These are phyloP conservation scores for Ceratocystis smalleyi DNA, from an alignment of 2,329 filamentous ascomycete genomes.

Conservation along the genomic window DNA sequence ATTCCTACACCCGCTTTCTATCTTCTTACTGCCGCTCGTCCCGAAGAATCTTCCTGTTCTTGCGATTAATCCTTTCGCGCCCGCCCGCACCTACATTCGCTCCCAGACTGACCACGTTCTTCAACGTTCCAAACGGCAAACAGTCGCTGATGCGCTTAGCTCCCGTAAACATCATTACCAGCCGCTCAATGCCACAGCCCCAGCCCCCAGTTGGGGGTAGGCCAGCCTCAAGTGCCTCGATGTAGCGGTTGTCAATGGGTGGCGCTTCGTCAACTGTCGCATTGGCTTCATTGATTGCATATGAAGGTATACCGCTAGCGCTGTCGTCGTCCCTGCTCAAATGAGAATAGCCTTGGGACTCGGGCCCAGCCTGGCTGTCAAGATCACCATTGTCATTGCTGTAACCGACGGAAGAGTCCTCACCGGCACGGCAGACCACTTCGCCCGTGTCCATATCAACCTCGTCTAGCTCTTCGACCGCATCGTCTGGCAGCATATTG, in stretches of 20 bases:
- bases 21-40: not conserved
- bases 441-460: slow-evolving; percentile 27
- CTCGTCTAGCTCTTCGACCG: slow-evolving; percentile 16
- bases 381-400: not conserved
- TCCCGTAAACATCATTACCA: slow-evolving; percentile 82
- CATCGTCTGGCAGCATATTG: slow-evolving; percentile 19
- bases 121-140: slow-evolving; percentile 72
- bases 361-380: not conserved
- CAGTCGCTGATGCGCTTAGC: slow-evolving; percentile 69
- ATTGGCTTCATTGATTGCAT: not conserved
- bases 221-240: slow-evolving; percentile 72
- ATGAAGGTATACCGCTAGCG: not conserved
- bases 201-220: slow-evolving; percentile 93
- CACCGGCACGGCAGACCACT: slow-evolving; percentile 11
- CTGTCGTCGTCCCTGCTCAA: not conserved
- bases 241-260: slow-evolving; percentile 61
- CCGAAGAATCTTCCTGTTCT: slow-evolving; percentile 7
- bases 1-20: not conserved
- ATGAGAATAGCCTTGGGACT: not conserved
- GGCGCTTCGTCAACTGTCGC: slow-evolving; percentile 25
- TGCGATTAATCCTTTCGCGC: slow-evolving; percentile 14
- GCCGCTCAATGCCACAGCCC: slow-evolving; percentile 82
- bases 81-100: slow-evolving; percentile 17
- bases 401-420: not conserved
- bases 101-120: slow-evolving; percentile 42